A percentile compares a stretch with the other conserved stretches of the same genome.
These are phyloP conservation scores for Ophiostoma montium DNA, from an alignment of 2,329 filamentous ascomycete species.

Conservation along the genomic window DNA sequence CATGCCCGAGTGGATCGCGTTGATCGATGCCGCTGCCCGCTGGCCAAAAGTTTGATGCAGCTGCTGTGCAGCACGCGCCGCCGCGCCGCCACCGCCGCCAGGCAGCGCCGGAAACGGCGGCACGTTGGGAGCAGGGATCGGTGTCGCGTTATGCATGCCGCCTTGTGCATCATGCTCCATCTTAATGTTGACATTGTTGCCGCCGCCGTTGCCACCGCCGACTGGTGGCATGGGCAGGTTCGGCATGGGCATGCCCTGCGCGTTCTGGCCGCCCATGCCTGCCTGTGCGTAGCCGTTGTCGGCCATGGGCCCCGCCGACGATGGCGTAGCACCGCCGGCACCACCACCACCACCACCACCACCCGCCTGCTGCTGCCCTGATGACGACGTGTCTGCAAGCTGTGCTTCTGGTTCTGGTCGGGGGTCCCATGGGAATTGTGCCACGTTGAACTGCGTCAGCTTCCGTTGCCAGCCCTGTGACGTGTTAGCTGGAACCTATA, in stretches of 20 bases:
- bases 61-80: slow-evolving; percentile 40
- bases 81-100: slow-evolving; percentile 25
- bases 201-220: slow-evolving; percentile 7
- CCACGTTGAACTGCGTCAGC: slow-evolving; percentile 70
- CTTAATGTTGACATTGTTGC: slow-evolving; percentile 13
- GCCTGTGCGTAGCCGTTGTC: slow-evolving; percentile 21
- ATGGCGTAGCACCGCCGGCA: slow-evolving; percentile 13
- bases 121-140: slow-evolving; percentile 13
- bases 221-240: slow-evolving; percentile 16
- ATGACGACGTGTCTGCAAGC: slow-evolving; percentile 19
- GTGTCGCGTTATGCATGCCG: neutral
- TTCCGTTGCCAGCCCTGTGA: slow-evolving; percentile 85
- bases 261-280: slow-evolving; percentile 21
- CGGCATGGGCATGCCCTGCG: slow-evolving; percentile 17
- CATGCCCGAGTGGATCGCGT: slow-evolving; percentile 39
- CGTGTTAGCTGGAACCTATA: neutral
- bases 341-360: too few relatives aligned
- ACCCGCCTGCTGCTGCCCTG: neutral
- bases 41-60: slow-evolving; percentile 46
- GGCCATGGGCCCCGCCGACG: slow-evolving; percentile 7
- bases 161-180: slow-evolving; percentile 9
- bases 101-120: slow-evolving; percentile 20
- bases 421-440: slow-evolving; percentile 90
- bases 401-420: slow-evolving; percentile 44
- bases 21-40: slow-evolving; percentile 52